Evolutionary conservation across 2,329 filamentous ascomycete genomes (phyloP).

Genomic region (Apiospora aurea): DNA sequence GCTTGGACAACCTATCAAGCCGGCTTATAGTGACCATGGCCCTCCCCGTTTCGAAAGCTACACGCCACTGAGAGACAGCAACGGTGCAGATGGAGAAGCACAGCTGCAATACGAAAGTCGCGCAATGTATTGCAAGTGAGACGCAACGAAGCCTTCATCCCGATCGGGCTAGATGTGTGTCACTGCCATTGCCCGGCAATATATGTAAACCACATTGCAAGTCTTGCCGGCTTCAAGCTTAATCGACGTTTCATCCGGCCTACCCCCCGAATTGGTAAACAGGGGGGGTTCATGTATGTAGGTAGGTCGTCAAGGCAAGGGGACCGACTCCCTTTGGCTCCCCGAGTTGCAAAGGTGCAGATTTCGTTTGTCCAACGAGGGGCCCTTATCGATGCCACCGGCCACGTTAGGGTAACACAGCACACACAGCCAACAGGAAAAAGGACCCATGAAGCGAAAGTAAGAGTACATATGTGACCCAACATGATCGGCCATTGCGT

Average conservation of each 20-base stretch:
- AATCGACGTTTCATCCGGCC: neutral
- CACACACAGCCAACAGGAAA: neutral
- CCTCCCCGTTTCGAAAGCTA: neutral
- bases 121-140: neutral
- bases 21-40: neutral
- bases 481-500: neutral
- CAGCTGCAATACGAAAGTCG: neutral
- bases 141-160: neutral
- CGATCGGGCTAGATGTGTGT: neutral
- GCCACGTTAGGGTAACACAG: neutral
- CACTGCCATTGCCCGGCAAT: neutral
- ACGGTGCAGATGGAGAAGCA: neutral
- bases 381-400: neutral
- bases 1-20: neutral
- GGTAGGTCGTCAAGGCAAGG: neutral
- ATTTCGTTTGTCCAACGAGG: neutral
- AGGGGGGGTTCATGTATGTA: neutral
- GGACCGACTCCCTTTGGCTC: neutral
- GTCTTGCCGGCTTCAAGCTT: neutral
- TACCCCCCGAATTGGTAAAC: neutral
- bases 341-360: neutral
- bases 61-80: neutral
- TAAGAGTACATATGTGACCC: constrained; percentile 14
- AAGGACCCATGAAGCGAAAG: neutral
- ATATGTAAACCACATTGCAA: neutral